These are phyloP conservation scores for Tolypocladium amazonense DNA, from an alignment of 2,329 filamentous ascomycete species.

Conservation along the genomic window DNA sequence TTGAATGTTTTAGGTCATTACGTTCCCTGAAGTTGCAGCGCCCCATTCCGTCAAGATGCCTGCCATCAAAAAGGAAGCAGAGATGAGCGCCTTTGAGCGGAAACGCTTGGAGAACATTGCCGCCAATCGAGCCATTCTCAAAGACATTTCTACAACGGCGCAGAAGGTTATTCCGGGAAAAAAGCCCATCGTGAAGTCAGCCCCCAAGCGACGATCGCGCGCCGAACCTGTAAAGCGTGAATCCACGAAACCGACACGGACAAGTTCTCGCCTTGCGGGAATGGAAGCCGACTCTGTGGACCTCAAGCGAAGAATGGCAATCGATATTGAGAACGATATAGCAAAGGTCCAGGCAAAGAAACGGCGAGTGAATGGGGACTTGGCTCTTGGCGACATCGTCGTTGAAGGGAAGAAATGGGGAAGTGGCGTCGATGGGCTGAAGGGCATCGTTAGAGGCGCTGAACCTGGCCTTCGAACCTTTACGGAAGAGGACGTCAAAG, in stretches of 20 bases:
- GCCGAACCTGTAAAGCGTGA: conserved; percentile 37
- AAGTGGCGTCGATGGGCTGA: conserved; percentile 54
- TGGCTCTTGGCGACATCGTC: conserved; percentile 66
- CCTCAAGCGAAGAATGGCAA: conserved; percentile 38
- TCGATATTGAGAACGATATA: conserved; percentile 33
- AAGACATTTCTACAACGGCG: conserved; percentile 63
- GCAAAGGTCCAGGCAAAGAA: conserved; percentile 46
- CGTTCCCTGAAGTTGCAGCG: neutral
- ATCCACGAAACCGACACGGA: conserved; percentile 37
- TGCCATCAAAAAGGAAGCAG: conserved; percentile 27
- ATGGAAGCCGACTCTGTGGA: conserved; percentile 36
- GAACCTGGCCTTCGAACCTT: conserved; percentile 80
- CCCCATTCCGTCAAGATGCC: conserved; percentile 27
- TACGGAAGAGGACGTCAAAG: conserved; percentile 68
- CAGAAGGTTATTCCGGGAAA: conserved; percentile 54
- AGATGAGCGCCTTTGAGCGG: conserved; percentile 75
- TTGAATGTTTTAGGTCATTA: too few species aligned
- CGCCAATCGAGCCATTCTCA: conserved; percentile 70
- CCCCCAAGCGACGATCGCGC: conserved; percentile 18
- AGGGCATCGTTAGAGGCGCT: conserved; percentile 49
- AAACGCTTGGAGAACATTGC: conserved; percentile 79
- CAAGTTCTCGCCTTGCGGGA: conserved; percentile 48
- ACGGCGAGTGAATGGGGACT: conserved; percentile 38
- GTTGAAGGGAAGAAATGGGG: conserved; percentile 74
- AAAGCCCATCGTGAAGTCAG: conserved; percentile 34